Evolutionary conservation across 2,329 filamentous ascomycete genomes (phyloP).

Genomic region (Claviceps sorghi): DNA sequence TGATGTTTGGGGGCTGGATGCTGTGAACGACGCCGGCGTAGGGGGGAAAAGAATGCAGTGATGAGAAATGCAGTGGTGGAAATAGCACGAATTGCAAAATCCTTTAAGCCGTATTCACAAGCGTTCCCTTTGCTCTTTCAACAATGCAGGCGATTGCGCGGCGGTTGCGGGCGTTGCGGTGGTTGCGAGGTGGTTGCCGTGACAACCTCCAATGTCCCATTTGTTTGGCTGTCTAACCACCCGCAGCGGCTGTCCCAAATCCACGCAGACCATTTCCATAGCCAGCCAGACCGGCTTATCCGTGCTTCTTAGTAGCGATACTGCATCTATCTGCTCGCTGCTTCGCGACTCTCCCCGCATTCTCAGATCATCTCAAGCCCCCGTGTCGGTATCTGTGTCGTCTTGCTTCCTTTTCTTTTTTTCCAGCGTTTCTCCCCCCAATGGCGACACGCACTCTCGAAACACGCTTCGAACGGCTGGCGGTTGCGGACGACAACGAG

Average conservation of each 20-base stretch:
- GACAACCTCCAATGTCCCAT: not conserved
- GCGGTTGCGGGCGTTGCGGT: not conserved
- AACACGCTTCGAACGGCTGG: constrained; percentile 76
- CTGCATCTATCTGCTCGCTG: not conserved
- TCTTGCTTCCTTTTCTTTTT: not conserved
- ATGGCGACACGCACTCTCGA: constrained; percentile 72
- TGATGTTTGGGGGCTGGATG: too few relatives aligned
- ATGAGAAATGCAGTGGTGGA: too few relatives aligned
- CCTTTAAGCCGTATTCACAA: too few relatives aligned
- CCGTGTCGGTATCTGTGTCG: not conserved
- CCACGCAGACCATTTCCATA: not conserved
- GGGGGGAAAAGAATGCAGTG: too few relatives aligned
- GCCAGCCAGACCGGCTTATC: not conserved
- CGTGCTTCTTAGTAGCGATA: not conserved
- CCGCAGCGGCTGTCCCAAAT: not conserved
- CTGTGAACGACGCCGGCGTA: too few relatives aligned
- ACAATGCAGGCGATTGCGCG: not conserved
- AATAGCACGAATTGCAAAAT: too few relatives aligned
- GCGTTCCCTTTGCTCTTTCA: too few relatives aligned
- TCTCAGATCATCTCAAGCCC: not conserved
- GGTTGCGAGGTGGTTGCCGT: constrained; percentile 4
- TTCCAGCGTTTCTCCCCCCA: not conserved
- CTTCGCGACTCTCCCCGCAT: not conserved
- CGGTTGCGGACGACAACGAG: constrained; percentile 80
- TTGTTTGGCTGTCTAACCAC: constrained; percentile 1